A percentile compares a stretch with the other conserved stretches of the same genome.
These are phyloP conservation scores for Phytophthora lateralis DNA, from an alignment of 352 stramenopile species.

Conservation along the genomic window DNA sequence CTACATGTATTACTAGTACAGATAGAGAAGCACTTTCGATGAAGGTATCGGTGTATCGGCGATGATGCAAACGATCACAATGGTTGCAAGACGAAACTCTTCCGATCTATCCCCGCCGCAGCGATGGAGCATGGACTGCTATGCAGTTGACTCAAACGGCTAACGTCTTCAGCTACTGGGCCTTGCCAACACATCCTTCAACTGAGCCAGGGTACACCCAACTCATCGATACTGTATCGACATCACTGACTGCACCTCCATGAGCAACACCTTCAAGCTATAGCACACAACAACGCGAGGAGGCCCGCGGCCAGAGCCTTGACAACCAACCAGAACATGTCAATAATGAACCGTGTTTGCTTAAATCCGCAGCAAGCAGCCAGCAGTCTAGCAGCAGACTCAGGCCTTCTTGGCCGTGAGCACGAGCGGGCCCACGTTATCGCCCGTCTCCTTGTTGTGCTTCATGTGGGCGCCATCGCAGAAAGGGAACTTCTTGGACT, in stretches of 20 bases:
- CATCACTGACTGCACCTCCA: slow-evolving; percentile 5
- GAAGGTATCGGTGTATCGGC: too few relatives aligned
- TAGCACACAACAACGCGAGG: slow-evolving; percentile 10
- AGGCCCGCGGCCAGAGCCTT: neutral
- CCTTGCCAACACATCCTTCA: neutral
- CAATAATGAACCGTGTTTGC: slow-evolving; percentile 28
- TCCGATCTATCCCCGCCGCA: neutral
- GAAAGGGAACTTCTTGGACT: slow-evolving; percentile 89
- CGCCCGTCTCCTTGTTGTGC: slow-evolving; percentile 89
- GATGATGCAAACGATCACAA: too few relatives aligned
- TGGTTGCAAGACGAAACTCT: neutral
- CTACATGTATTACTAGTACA: too few relatives aligned
- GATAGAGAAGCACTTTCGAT: too few relatives aligned
- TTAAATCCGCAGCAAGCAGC: slow-evolving; percentile 25
- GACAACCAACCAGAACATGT: neutral
- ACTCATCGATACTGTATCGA: neutral
- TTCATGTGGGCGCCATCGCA: slow-evolving; percentile 84
- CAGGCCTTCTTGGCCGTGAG: slow-evolving; percentile 60
- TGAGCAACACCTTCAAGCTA: slow-evolving; percentile 8
- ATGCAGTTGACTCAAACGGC: neutral
- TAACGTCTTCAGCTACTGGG: neutral
- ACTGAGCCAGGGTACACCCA: slow-evolving; percentile 3
- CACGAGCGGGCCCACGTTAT: slow-evolving; percentile 84
- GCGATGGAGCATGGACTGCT: neutral
- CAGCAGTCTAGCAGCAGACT: slow-evolving; percentile 29